These are phyloP conservation scores for Ceratobasidium sp. DNA, from an alignment of 1,284 basidiomycete genomes.

Conservation along the genomic window DNA sequence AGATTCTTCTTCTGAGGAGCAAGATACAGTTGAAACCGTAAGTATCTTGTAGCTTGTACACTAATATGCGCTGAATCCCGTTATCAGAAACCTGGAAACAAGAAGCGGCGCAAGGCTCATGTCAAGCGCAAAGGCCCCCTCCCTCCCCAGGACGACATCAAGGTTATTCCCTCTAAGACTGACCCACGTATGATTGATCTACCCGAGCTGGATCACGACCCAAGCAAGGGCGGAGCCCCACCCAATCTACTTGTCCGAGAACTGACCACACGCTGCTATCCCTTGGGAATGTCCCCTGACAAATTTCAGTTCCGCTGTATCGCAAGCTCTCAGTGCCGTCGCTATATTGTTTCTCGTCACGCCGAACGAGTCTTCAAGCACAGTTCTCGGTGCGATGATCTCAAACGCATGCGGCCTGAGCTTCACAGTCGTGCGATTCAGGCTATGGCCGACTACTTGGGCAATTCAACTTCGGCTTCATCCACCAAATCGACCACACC, in stretches of 20 bases:
- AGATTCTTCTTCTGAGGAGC: background rate
- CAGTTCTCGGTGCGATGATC: background rate
- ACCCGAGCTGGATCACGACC: background rate
- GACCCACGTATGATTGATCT: background rate
- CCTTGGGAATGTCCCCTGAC: background rate
- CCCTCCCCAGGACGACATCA: conserved; percentile 9
- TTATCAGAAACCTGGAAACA: background rate
- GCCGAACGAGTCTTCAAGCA: background rate
- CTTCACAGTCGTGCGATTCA: background rate
- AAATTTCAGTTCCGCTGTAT: background rate
- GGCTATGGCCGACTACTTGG: background rate
- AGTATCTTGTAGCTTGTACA: no score
- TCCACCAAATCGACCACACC: no score
- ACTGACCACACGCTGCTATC: background rate
- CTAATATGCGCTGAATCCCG: no score
- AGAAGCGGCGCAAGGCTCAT: background rate
- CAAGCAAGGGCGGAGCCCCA: conserved; percentile 6
- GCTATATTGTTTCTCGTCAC: background rate
- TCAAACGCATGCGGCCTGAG: conserved; percentile 3
- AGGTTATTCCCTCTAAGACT: background rate
- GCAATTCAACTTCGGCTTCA: no score
- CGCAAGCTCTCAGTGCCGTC: background rate
- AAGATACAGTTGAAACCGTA: no score
- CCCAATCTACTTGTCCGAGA: background rate
- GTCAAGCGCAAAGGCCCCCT: conserved; percentile 13